phyloP scores from a whole-genome alignment of 2,329 filamentous ascomycete genomes.

The Cadophora sp. region DNA sequence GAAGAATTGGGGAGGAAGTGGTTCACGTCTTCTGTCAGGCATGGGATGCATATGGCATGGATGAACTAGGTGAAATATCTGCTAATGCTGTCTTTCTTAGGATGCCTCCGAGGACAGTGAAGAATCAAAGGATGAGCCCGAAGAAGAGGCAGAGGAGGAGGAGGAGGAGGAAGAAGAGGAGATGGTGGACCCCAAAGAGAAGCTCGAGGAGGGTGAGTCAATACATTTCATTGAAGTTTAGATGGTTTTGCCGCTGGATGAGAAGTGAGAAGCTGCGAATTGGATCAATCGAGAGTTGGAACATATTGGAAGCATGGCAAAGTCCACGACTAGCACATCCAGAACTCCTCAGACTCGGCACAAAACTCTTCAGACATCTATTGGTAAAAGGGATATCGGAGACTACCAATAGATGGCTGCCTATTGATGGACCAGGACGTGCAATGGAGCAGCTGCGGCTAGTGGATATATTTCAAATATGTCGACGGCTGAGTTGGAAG shows the following conservation, averaged over 20 bases:
- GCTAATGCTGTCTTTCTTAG: conserved; percentile 21
- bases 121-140: conserved; percentile 53
- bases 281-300: background rate
- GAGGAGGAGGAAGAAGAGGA: conserved; percentile 76
- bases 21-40: background rate
- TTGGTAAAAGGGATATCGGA: too few species aligned
- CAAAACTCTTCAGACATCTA: too few species aligned
- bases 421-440: too few species aligned
- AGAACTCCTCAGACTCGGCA: background rate
- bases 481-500: too few species aligned
- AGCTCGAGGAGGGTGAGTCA: conserved; percentile 87
- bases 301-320: background rate
- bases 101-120: conserved; percentile 41
- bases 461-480: too few species aligned
- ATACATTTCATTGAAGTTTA: conserved; percentile 19
- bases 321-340: background rate
- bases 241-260: background rate
- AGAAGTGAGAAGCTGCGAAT: background rate
- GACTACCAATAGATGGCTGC: too few species aligned
- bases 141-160: conserved; percentile 58
- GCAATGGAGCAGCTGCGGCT: too few species aligned
- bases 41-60: background rate
- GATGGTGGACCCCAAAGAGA: conserved; percentile 83
- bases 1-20: background rate
- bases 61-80: background rate